Evolutionary conservation across 495 filamentous ascomycete species (phyloP).

Genomic region (Apiosordaria backusii): DNA sequence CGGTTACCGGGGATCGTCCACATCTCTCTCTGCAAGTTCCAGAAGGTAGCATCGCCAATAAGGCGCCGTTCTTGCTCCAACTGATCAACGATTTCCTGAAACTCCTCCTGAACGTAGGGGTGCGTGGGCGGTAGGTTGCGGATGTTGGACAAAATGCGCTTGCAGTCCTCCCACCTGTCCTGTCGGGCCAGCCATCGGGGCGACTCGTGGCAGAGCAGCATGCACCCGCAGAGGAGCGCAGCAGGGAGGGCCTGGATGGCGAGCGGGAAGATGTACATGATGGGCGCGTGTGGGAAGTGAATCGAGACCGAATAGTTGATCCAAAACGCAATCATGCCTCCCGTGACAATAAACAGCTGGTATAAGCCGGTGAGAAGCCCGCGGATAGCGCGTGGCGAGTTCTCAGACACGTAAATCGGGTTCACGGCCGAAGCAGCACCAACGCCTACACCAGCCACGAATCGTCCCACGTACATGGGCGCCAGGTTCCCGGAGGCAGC

Average conservation of each 20-base stretch:
- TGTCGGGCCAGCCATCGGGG: conserved; percentile 67
- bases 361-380: conserved; percentile 56
- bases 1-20: conserved; percentile 61
- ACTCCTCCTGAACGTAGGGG: conserved; percentile 62
- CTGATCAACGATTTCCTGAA: conserved; percentile 62
- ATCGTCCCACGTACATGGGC: conserved; percentile 60
- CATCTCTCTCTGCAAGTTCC: conserved; percentile 67
- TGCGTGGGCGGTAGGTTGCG: conserved; percentile 56
- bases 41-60: conserved; percentile 58
- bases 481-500: conserved; percentile 47
- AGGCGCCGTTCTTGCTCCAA: conserved; percentile 65
- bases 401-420: conserved; percentile 57
- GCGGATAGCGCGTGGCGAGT: conserved; percentile 49
- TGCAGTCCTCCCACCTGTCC: conserved; percentile 67
- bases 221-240: conserved; percentile 52
- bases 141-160: conserved; percentile 50
- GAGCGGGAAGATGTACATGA: conserved; percentile 63
- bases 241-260: conserved; percentile 65
- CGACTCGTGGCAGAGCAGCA: conserved; percentile 60
- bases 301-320: conserved; percentile 53
- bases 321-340: conserved; percentile 56
- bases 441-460: conserved; percentile 59
- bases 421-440: conserved; percentile 57
- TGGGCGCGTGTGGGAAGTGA: conserved; percentile 33
- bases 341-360: conserved; percentile 59